Evolutionary conservation across 805 yeast genomes (phyloP).

Genomic region (Saccharomycopsis fibuligera): DNA sequence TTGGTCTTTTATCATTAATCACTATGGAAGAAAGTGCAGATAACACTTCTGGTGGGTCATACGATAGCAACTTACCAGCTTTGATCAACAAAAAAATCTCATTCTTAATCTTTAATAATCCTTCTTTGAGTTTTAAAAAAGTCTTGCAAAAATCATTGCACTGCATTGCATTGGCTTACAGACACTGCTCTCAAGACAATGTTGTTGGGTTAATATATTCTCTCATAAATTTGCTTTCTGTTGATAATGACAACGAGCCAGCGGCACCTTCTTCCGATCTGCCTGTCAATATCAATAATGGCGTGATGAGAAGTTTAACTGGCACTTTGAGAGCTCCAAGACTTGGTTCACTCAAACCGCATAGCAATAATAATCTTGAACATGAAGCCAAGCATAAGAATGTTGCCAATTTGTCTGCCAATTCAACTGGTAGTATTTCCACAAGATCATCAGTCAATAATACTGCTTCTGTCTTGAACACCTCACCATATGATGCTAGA

Average conservation of each 20-base stretch:
- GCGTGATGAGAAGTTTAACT: slow-evolving; percentile 10
- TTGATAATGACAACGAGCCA: slow-evolving; percentile 25
- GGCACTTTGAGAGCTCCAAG: slow-evolving; percentile 4
- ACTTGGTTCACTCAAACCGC: not conserved
- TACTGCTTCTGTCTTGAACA: not conserved
- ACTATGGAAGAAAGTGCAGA: slow-evolving; percentile 21
- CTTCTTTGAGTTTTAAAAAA: slow-evolving; percentile 40
- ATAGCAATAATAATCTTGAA: slow-evolving; percentile 11
- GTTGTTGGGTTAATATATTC: slow-evolving; percentile 81
- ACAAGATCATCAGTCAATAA: slow-evolving; percentile 1
- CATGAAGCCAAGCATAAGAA: not conserved
- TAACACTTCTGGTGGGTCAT: slow-evolving; percentile 36
- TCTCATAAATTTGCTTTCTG: slow-evolving; percentile 64
- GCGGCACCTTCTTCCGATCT: slow-evolving; percentile 26
- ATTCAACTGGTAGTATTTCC: not conserved
- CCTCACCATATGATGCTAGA: not conserved
- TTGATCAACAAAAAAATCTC: slow-evolving; percentile 52
- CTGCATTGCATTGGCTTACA: slow-evolving; percentile 54
- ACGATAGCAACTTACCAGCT: slow-evolving; percentile 34
- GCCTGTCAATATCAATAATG: slow-evolving; percentile 15
- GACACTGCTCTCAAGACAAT: slow-evolving; percentile 69
- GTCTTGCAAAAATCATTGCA: slow-evolving; percentile 12
- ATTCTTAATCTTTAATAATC: slow-evolving; percentile 39
- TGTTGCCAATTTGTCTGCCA: not conserved
- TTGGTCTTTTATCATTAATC: slow-evolving; percentile 19